Evolutionary conservation across 306 rosid species (phyloP).

Genomic region (Vigna radiata): DNA sequence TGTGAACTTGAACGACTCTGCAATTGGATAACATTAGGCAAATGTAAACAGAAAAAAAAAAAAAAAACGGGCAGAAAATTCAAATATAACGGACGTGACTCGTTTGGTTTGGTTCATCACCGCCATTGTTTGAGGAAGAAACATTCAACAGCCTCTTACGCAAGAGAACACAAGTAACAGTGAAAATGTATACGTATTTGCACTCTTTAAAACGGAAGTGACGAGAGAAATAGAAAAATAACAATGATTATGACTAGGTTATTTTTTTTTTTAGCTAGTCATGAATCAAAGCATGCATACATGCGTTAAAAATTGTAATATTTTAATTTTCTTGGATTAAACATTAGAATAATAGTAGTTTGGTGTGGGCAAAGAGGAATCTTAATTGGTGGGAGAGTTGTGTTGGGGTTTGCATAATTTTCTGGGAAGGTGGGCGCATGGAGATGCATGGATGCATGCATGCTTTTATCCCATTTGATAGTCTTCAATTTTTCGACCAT

Average conservation of each 20-base stretch:
- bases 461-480: slow-evolving; percentile 22
- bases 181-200: background rate
- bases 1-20: slow-evolving; percentile 34
- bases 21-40: slow-evolving; percentile 21
- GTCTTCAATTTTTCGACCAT: slow-evolving; percentile 36
- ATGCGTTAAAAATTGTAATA: background rate
- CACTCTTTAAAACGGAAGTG: slow-evolving; percentile 17
- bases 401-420: slow-evolving; percentile 23
- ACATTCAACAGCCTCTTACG: background rate
- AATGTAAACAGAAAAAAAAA: background rate
- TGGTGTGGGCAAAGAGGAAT: background rate
- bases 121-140: slow-evolving; percentile 5
- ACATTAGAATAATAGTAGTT: background rate
- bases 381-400: slow-evolving; percentile 2
- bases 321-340: background rate
- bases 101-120: background rate
- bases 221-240: slow-evolving; percentile 14
- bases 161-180: background rate
- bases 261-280: background rate
- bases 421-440: slow-evolving; percentile 43
- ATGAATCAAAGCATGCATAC: slow-evolving; percentile 15
- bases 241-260: background rate
- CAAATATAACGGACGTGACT: slow-evolving; percentile 35
- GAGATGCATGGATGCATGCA: slow-evolving; percentile 43
- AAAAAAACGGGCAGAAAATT: background rate